Percentiles rank a stretch among this genome's conserved stretches.
phyloP scores from a whole-genome alignment of 2,329 filamentous ascomycete species.

The Xylogone sp. region DNA sequence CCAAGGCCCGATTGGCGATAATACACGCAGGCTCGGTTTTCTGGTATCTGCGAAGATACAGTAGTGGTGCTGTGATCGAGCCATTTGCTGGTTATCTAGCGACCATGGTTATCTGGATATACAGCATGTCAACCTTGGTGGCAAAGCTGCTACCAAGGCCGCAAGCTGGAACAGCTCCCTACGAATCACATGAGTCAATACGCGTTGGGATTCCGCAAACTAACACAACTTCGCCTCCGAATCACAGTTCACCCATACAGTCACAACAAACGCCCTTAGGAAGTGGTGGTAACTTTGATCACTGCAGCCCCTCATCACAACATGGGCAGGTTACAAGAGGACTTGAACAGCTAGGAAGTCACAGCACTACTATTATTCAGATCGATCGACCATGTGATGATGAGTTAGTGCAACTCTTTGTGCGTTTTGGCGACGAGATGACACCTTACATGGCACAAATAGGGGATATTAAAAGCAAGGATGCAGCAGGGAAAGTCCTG shows the following conservation, averaged over 20 bases:
- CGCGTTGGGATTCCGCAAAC: background rate
- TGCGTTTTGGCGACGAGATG: constrained; percentile 8
- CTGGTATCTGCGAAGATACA: constrained; percentile 43
- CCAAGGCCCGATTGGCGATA: constrained; percentile 40
- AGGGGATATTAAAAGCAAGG: constrained; percentile 8
- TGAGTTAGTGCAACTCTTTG: constrained; percentile 13
- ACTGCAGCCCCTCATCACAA: background rate
- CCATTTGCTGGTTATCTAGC: constrained; percentile 34
- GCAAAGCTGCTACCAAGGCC: constrained; percentile 1
- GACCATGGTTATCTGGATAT: constrained; percentile 37
- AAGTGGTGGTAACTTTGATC: background rate
- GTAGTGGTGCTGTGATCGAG: constrained; percentile 36
- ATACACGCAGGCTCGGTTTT: constrained; percentile 41
- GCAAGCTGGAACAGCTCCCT: background rate
- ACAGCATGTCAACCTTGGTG: constrained; percentile 22
- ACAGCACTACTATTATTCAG: constrained; percentile 8
- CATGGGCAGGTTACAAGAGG: background rate
- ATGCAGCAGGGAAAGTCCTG: constrained; percentile 6
- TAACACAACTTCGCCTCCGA: background rate
- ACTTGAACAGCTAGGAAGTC: constrained; percentile 2
- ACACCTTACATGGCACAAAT: constrained; percentile 10
- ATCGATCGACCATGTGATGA: constrained; percentile 15
- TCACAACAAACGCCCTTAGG: background rate
- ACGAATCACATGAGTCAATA: background rate
- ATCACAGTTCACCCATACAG: background rate